Evolutionary conservation across 768 basidiomycete species (phyloP).

Genomic region (Phylloporus rhodoxanthus): DNA sequence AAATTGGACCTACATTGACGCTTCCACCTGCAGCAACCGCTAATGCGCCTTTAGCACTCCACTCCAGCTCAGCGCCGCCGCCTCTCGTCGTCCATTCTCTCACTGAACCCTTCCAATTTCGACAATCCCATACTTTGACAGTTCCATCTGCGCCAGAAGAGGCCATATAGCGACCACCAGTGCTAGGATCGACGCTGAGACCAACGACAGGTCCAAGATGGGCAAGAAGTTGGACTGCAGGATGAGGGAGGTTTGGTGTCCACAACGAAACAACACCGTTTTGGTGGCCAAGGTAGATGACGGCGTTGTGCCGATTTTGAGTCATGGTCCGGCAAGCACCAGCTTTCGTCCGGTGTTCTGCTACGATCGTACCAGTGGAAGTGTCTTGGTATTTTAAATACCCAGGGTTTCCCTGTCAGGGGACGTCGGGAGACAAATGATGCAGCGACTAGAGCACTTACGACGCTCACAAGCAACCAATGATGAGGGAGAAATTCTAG

Average conservation of each 20-base stretch:
- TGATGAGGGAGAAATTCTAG: constrained; percentile 94
- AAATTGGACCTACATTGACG: constrained; percentile 57
- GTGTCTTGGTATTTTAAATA: constrained; percentile 96
- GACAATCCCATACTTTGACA: constrained; percentile 94
- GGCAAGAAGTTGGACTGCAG: constrained; percentile 86
- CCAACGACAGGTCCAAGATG: constrained; percentile 84
- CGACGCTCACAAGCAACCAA: constrained; percentile 83
- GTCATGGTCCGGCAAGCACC: constrained; percentile 81
- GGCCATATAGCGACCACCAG: constrained; percentile 86
- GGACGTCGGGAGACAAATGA: neutral
- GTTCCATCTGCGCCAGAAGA: constrained; percentile 82
- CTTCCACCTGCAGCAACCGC: constrained; percentile 78
- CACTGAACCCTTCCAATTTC: constrained; percentile 90
- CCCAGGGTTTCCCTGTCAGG: constrained; percentile 71
- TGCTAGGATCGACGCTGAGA: constrained; percentile 77
- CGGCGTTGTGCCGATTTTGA: constrained; percentile 89
- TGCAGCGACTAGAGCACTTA: constrained; percentile 34
- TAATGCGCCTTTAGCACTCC: constrained; percentile 81
- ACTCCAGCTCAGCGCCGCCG: constrained; percentile 64
- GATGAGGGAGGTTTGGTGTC: constrained; percentile 91
- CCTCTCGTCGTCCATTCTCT: constrained; percentile 73
- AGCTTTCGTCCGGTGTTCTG: constrained; percentile 84
- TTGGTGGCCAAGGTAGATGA: constrained; percentile 90
- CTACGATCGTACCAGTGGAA: constrained; percentile 82
- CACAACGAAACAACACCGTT: constrained; percentile 95